Base-by-base conservation (phyloP, 2,329 filamentous ascomycete species). In the Periconia macrospinosa region DNA sequence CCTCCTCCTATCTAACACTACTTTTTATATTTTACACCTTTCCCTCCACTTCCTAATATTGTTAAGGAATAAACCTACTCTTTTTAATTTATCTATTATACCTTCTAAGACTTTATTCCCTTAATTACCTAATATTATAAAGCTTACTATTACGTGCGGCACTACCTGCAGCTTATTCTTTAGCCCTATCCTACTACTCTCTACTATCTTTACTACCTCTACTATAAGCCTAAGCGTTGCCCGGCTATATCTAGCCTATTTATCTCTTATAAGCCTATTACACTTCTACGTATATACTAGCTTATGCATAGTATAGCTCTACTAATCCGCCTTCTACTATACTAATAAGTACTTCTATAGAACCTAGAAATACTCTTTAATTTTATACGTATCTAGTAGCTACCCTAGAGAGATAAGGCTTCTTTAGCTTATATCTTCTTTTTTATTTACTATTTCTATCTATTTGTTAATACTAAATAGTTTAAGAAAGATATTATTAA, bases 301-400 rank as follows among this genome's bases (percentile, higher is more conserved):
- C 50, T 63, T 65, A 42, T 65, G 60, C 57, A 65, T 63, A 10
- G 57, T 47, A 41, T 60, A 63, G 43, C 60, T 55, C 23, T 46
- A 27, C 45, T 59, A 54, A n/a, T 63, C 55, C 41, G 51, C 30
- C 41, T 55, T 58, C 56, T 55, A 60, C 40, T 55, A 50, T 19
- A 65, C 33, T 18, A 65, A 44, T 19, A 55, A 58, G 47, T 60
- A 63, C 41, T 37, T 43, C 47, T 53, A 23, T 41, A 62, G 46
- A 10, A 53, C 41, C 8, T 37, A 9, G 30, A 60, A 54, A 17
- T 33, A 53, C 20, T 55, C 55, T 41, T 59, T 51, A n/a, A 59
- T 47, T 41, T 44, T 50, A 19, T 58, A 49, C 33, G 41, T 41
- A 23, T 58, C 50, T 19, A 43, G 7, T 41, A 18, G 5, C 42